Evolutionary conservation across 208 protist genomes (phyloP).

Genomic region (Leishmania turanica): DNA sequence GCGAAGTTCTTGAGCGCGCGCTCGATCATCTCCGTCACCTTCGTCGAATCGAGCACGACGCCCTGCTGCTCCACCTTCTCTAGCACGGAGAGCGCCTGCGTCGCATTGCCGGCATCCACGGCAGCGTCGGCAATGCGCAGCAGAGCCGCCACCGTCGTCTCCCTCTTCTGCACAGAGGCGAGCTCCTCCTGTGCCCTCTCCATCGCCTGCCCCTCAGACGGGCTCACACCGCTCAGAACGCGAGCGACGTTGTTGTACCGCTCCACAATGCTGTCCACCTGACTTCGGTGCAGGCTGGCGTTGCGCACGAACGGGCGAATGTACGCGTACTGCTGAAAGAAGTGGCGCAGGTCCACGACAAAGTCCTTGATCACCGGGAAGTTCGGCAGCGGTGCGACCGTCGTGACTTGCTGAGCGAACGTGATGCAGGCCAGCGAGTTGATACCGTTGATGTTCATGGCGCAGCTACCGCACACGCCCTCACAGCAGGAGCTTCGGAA

Average conservation of each 20-base stretch:
- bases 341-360: conserved; percentile 90
- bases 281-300: conserved; percentile 79
- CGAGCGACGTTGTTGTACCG: conserved; percentile 76
- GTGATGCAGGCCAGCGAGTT: conserved; percentile 94
- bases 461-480: conserved; percentile 93
- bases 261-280: conserved; percentile 77
- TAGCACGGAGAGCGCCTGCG: conserved; percentile 53
- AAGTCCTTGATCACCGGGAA: conserved; percentile 94
- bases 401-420: conserved; percentile 84
- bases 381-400: conserved; percentile 87
- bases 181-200: conserved; percentile 16
- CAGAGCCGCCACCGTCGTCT: conserved; percentile 39
- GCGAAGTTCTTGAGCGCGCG: conserved; percentile 58
- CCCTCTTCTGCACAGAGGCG: conserved; percentile 11
- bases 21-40: conserved; percentile 70
- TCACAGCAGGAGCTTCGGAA: conserved; percentile 93
- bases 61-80: conserved; percentile 60
- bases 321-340: conserved; percentile 92
- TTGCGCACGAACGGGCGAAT: conserved; percentile 92
- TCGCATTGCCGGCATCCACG: conserved; percentile 67
- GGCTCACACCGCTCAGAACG: conserved; percentile 65
- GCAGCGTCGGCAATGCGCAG: conserved; percentile 67
- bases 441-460: conserved; percentile 95
- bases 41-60: conserved; percentile 44
- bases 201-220: conserved; percentile 36